phyloP scores from a whole-genome alignment of 192 early-diverging fungal genomes.

The Coemansia sp. region DNA sequence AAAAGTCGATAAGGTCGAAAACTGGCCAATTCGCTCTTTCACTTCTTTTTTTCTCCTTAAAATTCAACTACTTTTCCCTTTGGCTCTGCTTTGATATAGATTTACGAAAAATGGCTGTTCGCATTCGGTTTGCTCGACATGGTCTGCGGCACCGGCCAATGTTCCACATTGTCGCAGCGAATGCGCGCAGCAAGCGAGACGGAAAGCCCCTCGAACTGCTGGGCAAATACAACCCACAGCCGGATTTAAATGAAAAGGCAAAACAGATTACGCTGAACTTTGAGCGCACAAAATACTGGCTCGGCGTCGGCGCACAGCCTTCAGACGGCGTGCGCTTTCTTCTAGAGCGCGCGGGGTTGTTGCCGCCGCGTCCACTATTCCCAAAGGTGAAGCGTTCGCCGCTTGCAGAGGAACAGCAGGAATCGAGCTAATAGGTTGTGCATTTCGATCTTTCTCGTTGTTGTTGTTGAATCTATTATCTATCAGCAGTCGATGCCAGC shows the following conservation, averaged over 20 bases:
- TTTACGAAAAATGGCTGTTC: constrained; percentile 62
- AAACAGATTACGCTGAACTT: constrained; percentile 86
- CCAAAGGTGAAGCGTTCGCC: constrained; percentile 42
- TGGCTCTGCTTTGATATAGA: neutral
- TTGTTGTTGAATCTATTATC: neutral
- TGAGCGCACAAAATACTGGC: constrained; percentile 95
- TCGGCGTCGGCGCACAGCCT: constrained; percentile 95
- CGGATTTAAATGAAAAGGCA: constrained; percentile 63
- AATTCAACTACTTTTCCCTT: neutral
- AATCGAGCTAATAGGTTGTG: neutral
- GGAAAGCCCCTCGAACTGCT: constrained; percentile 89
- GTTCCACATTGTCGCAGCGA: constrained; percentile 93
- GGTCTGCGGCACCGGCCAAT: constrained; percentile 86
- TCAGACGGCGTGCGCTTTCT: constrained; percentile 85
- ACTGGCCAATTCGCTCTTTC: neutral
- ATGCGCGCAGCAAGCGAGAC: constrained; percentile 74
- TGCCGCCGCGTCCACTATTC: constrained; percentile 46
- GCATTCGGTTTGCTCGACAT: constrained; percentile 87
- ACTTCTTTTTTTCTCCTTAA: neutral
- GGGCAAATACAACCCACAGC: constrained; percentile 88
- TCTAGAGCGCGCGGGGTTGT: constrained; percentile 59
- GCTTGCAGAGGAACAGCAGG: neutral
- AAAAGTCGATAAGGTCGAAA: no score
- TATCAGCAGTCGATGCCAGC: neutral
- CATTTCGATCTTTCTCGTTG: neutral